Evolutionary conservation across 2,329 filamentous ascomycete species (phyloP), one percentile per base, ranked within the genome.

Genomic region (Penicillium thymicola): DNA sequence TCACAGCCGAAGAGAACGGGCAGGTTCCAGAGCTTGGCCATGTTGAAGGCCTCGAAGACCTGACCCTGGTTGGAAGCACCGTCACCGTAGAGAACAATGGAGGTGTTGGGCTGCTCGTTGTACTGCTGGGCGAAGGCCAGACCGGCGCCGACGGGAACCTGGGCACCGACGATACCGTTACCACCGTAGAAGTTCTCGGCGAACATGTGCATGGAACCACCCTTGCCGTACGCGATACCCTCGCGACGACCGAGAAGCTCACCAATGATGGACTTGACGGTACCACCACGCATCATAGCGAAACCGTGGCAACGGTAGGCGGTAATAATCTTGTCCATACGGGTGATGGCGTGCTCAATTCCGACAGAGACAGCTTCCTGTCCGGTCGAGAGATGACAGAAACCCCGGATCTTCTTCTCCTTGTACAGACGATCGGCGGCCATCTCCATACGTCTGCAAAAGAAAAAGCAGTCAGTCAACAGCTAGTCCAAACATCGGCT

Each of bases 201-300:
- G 81, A 99, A 99, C 94, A 99, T 99, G 85, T 99, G 94, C 94
- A 99, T 99, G 64, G 92, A 97, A 65, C 94, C 94, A 77, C 94
- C 94, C 86, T 99, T 99, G 77, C 94, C 94, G 82, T 96, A 96
- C 61, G 94, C 89, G 72, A 99, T 97, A 81, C 94, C 94, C 77
- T 95, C 91, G 76, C 93, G 88, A 70, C 94, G 89, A 71, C 94
- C 94, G 55, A 99, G 86, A 67, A 97, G 85, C 82, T 97, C 93
- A 70, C 93, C 93, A 68, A 97, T 95, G 79, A 97, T 95, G 70
- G 89, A 91, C 74, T 92, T 89, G 71, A 97, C 88, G 65, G 86
- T 85, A 67, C 85, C 94, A 67, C 94, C 94, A 67, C 94, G 92
- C 93, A 99, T 97, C 77, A 95, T 79, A 65, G 94, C 93, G 78